A percentile compares a stretch with the other conserved stretches of the same genome.
phyloP scores from a whole-genome alignment of 1,139 yeast species.

The Suhomyces yuchorum region DNA sequence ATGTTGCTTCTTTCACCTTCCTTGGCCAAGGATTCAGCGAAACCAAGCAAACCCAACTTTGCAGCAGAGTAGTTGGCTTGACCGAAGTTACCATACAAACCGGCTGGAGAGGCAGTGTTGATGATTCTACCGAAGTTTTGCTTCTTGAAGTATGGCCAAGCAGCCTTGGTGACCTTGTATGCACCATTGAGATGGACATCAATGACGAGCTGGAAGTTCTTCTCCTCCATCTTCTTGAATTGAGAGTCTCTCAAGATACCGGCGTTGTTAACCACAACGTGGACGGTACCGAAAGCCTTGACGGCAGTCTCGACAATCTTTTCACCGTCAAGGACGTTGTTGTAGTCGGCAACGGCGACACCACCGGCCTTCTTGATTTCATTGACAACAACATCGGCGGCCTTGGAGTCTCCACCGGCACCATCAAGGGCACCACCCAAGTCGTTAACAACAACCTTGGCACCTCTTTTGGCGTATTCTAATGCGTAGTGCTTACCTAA shows the following conservation, averaged over 20 bases:
- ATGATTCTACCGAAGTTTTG: slow-evolving; percentile 87
- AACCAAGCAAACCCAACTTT: slow-evolving; percentile 84
- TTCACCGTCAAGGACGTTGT: slow-evolving; percentile 86
- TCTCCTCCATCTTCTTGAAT: slow-evolving; percentile 79
- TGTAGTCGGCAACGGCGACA: slow-evolving; percentile 89
- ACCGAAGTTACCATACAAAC: slow-evolving; percentile 94
- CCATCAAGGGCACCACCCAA: slow-evolving; percentile 85
- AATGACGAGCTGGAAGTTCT: slow-evolving; percentile 76
- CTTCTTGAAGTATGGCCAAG: slow-evolving; percentile 87
- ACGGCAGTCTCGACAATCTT: slow-evolving; percentile 86
- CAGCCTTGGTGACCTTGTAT: slow-evolving; percentile 80
- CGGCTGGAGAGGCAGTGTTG: slow-evolving; percentile 96
- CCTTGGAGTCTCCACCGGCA: slow-evolving; percentile 61
- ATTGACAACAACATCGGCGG: slow-evolving; percentile 87
- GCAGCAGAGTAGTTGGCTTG: slow-evolving; percentile 97
- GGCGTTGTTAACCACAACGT: slow-evolving; percentile 88
- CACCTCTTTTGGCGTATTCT: slow-evolving; percentile 87
- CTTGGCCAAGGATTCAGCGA: slow-evolving; percentile 92
- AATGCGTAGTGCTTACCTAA: slow-evolving; percentile 87
- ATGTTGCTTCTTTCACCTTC: slow-evolving; percentile 90
- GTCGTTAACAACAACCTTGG: slow-evolving; percentile 90
- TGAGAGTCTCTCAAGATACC: slow-evolving; percentile 83
- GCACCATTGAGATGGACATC: slow-evolving; percentile 92
- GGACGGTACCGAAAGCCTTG: slow-evolving; percentile 85
- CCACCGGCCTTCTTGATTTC: slow-evolving; percentile 82